These are phyloP conservation scores for Phyllosticta capitalensis DNA, from an alignment of 2,329 filamentous ascomycete species.

Conservation along the genomic window DNA sequence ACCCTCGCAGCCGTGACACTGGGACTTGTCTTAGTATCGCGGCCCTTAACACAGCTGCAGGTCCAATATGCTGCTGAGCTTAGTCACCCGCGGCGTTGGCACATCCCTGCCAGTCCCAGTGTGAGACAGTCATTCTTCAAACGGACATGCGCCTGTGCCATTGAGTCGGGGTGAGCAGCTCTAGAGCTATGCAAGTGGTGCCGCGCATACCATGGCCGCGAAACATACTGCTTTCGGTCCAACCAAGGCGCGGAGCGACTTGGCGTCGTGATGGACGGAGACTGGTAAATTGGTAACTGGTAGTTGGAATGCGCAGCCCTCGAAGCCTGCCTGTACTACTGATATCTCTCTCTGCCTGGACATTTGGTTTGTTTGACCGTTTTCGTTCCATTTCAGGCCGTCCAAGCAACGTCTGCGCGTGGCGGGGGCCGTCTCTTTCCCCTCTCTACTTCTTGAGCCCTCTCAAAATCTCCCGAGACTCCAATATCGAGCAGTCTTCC, in stretches of 20 bases:
- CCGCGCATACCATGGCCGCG: conserved; percentile 12
- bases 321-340: conserved; percentile 11
- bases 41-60: conserved; percentile 8
- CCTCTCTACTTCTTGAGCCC: conserved; percentile 3
- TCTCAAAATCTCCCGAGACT: conserved; percentile 9
- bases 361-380: conserved; percentile 8
- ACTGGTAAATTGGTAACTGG: conserved; percentile 11
- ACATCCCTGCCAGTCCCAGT: conserved; percentile 11
- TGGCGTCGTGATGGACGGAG: conserved; percentile 5
- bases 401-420: conserved; percentile 11
- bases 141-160: conserved; percentile 10
- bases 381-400: conserved; percentile 11
- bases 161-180: conserved; percentile 2
- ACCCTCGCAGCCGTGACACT: conserved; percentile 8
- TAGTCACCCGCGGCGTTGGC: conserved; percentile 10
- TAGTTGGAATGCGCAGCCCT: conserved; percentile 10
- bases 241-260: conserved; percentile 9
- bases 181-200: conserved; percentile 9
- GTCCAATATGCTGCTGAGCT: conserved; percentile 3
- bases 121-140: conserved; percentile 12
- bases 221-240: conserved; percentile 13
- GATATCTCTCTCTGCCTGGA: conserved; percentile 2
- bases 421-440: conserved; percentile 4
- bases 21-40: conserved; percentile 10
- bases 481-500: conserved; percentile 13